Base-by-base conservation (phyloP, 1,284 basidiomycete species). In the Gymnopus androsaceus region DNA sequence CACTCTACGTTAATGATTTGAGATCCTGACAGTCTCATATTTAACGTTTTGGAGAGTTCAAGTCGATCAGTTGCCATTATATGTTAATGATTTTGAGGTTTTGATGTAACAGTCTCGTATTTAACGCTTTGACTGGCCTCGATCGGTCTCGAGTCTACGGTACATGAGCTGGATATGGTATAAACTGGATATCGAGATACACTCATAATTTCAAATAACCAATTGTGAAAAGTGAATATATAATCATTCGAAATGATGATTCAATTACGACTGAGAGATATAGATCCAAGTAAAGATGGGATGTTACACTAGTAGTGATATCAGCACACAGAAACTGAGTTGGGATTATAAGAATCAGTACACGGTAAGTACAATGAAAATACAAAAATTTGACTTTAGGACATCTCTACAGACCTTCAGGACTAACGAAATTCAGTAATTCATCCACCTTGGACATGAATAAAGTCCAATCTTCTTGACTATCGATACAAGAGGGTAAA, bases 371-470 rank as follows among this genome's bases (percentile, higher is more conserved):
- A n/a, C n/a, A n/a, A n/a, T n/a, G n/a, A n/a, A n/a, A n/a, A n/a
- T n/a, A n/a, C n/a, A n/a, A n/a, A n/a, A n/a, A n/a, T n/a, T 41
- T 25, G 12, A 19, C n/a, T 3, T 37, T 11, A 15, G 23, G 2
- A 19, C 6, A 19, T 11, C 12, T 27, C 21, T 27, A 45, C 11
- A 30, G 27, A 5, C 41, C 41, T 14, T 45, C 33, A n/a, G 51
- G 12, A 38, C 37, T 53, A 15, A 45, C 51, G 23, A 37, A 31
- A 45, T 25, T 21, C 0, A 53, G 31, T 11, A 53, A 37, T 12
- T 53, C 42, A 17, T 53, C 51, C 21, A 53, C 51, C 27, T 44
- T 45, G 12, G 42, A 53, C 51, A 53, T 53, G 41, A 53, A 45
- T 27, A 31, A 44, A 14, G 30, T 25, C 51, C 51, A 53, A 45